phyloP scores from a whole-genome alignment of 345 rosid genomes.

The Anastatica hierochuntica region DNA sequence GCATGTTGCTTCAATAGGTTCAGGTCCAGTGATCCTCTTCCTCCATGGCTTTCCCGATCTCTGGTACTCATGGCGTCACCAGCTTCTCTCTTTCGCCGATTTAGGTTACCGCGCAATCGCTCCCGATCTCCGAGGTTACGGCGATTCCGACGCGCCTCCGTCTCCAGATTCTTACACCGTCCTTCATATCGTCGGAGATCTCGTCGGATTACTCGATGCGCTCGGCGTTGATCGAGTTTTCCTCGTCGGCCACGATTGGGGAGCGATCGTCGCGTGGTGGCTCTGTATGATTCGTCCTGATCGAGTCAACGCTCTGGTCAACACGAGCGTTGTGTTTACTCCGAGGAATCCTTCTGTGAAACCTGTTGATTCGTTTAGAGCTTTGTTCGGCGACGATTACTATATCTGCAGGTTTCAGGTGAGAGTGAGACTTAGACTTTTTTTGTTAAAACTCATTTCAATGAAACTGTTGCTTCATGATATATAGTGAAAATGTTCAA shows the following conservation, averaged over 20 bases:
- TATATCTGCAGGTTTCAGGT: constrained; percentile 81
- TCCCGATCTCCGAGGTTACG: constrained; percentile 71
- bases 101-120: constrained; percentile 60
- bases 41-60: constrained; percentile 71
- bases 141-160: constrained; percentile 55
- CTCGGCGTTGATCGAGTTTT: constrained; percentile 39
- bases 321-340: constrained; percentile 35
- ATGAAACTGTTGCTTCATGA: background rate
- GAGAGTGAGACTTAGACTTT: background rate
- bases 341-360: constrained; percentile 42
- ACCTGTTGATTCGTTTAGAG: constrained; percentile 35
- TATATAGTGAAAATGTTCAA: background rate
- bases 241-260: constrained; percentile 81
- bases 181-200: constrained; percentile 45
- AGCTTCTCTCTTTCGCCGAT: constrained; percentile 46
- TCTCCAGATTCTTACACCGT: constrained; percentile 33
- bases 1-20: constrained; percentile 55
- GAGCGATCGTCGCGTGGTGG: constrained; percentile 57
- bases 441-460: background rate
- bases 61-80: constrained; percentile 79
- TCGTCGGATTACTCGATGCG: constrained; percentile 37
- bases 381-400: constrained; percentile 52
- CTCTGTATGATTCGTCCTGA: constrained; percentile 56
- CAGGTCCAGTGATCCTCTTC: constrained; percentile 50
- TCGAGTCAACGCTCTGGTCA: constrained; percentile 61